Evolutionary conservation across 257 asterid species (phyloP), one percentile per base, ranked within the genome.

Genomic region (Asclepias syriaca): DNA sequence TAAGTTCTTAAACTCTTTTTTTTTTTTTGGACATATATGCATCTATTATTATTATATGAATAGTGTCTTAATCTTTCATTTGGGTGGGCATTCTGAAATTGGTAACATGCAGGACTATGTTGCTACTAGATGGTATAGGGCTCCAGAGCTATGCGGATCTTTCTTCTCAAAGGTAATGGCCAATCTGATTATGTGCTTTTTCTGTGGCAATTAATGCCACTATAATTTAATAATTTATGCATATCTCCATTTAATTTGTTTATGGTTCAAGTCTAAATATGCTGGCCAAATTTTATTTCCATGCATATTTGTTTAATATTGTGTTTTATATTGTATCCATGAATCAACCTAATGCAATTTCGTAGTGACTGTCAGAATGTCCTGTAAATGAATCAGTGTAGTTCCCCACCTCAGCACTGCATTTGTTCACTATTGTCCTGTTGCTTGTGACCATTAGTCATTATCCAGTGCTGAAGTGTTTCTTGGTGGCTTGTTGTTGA

Each of bases 111-210:
- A 94, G 99, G 99, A 94, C 84, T 94, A 94, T 79, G 95, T 93
- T 84, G 98, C 97, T 77, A 93, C 98, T 68, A 91, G 98, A 83
- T 93, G 97, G 97, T 93, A 91, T 69, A 85, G 98, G 78, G 98
- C 98, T 74, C 98, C 98, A n/a, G 98, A 91, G 83, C 82, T 93
- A 78, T 93, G 97, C 55, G 99, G 97, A 74, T 94, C 99, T 71
- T 94, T 94, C 83, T 91, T 87, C 81, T 91, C 97, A 63, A 94
- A 91, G 97, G 99, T 93, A 81, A 76, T 40, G 43, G 37, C 65
- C 39, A 29, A 34, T 55, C 51, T 49, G 32, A 55, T 29, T 77
- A 39, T 72, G 59, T 71, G 74, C 75, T 6, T 59, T 55, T 77
- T 43, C 13, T 22, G 65, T 69, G 57, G 78, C 13, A 15, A 57